Base-by-base conservation (phyloP, 257 asterid species). In the Thymus quinquecostatus region DNA sequence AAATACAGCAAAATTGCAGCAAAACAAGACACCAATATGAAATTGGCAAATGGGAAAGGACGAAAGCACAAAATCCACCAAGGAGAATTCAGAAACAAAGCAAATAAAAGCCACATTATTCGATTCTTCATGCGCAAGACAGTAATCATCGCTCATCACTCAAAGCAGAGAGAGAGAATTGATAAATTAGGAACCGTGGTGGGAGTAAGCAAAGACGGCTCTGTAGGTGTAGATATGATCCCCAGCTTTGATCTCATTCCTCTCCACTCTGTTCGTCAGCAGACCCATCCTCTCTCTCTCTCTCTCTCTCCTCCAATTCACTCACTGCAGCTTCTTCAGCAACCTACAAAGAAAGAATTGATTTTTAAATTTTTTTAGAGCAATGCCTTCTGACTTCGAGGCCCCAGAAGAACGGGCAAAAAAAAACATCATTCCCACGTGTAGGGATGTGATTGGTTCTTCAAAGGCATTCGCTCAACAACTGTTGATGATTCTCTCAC, bases 211-310 rank as follows among this genome's bases (percentile, higher is more conserved):
- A 75, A 89, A 89, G 57, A 83, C 86, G 1, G 92, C 97, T 80
- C 96, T 82, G 79, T 91, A 91, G 64, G 92, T 89, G 78, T 89
- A 91, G 87, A 91, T 89, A 68, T 87, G 96, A 73, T 85, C 95
- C 38, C 95, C 95, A 30, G 95, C 71, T 69, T 81, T 87, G 77
- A 89, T 83, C 71, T 83, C 87, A 72, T 66, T 81, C 67, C 82
- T 79, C 62, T 86, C 89, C 75, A 86, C 96, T 81, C 84, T 84
- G 84, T 91, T 91, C 48, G 92, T 62, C 38, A 91, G 81, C 76
- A 88, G 79, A 67, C 96, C 95, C 96, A 90, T 90, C 33, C 43
- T 62, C 75, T 57, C 3, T 51, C 8, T 69, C 64, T 51, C 62
- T 34, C 8, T 14, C 53, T 41, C 47, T 41, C 69, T 27, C 51